Percentiles rank a stretch among this genome's conserved stretches.
These are phyloP conservation scores for Thelonectria blattea DNA, from an alignment of 2,329 filamentous ascomycete genomes.

Conservation along the genomic window DNA sequence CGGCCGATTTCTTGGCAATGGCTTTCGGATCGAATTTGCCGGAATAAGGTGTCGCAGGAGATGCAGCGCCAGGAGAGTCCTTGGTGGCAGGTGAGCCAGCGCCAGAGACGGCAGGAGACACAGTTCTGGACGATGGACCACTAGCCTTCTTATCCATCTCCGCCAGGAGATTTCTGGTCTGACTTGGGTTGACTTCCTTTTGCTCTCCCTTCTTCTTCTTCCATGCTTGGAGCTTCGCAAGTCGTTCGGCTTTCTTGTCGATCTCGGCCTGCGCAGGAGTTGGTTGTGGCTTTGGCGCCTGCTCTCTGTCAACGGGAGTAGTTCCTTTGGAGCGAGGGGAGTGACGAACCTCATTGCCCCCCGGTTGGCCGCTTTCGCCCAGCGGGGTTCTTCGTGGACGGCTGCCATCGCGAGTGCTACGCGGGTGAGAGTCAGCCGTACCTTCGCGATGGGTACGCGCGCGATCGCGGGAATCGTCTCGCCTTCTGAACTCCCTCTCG, in stretches of 20 bases:
- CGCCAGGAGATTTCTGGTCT: slow-evolving; percentile 70
- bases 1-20: slow-evolving; percentile 78
- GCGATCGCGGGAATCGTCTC: slow-evolving; percentile 76
- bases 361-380: slow-evolving; percentile 55
- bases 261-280: slow-evolving; percentile 66
- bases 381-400: slow-evolving; percentile 58
- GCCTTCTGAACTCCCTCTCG: slow-evolving; percentile 69
- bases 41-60: slow-evolving; percentile 66
- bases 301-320: slow-evolving; percentile 38
- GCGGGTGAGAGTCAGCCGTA: slow-evolving; percentile 72
- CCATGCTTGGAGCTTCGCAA: slow-evolving; percentile 87
- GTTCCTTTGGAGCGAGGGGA: not conserved
- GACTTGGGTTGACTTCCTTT: slow-evolving; percentile 69
- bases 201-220: slow-evolving; percentile 87
- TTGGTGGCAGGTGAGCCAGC: slow-evolving; percentile 56
- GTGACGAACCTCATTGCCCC: slow-evolving; percentile 63
- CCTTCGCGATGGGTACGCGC: slow-evolving; percentile 68
- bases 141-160: slow-evolving; percentile 76
- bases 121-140: slow-evolving; percentile 49
- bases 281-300: slow-evolving; percentile 58
- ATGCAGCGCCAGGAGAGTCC: slow-evolving; percentile 50
- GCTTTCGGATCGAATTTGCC: slow-evolving; percentile 89
- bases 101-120: slow-evolving; percentile 59
- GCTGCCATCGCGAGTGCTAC: slow-evolving; percentile 70
- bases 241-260: slow-evolving; percentile 77